Conservation (phyloP, 805 yeast genomes). For the Candida tibetensis region DNA sequence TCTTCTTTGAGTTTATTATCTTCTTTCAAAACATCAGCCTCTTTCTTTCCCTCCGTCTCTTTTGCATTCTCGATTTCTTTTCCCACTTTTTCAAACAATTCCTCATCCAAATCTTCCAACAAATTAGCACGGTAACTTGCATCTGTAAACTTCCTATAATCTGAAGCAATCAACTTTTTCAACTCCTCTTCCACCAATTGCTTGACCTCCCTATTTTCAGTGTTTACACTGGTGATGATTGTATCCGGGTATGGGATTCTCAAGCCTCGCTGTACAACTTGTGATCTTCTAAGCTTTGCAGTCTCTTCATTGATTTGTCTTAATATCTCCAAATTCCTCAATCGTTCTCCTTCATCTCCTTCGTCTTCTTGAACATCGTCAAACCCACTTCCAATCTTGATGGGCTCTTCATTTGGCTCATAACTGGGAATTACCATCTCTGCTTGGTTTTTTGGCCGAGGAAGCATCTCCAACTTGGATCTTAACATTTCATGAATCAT, state of each 20-base stretch:
- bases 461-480: conserved; percentile 25
- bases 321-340: conserved; percentile 20
- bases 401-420: conserved; percentile 19
- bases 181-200: conserved; percentile 30
- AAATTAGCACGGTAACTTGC: conserved; percentile 14
- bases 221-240: background rate
- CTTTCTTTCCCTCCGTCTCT: background rate
- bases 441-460: conserved; percentile 37
- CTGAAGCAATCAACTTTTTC: conserved; percentile 38
- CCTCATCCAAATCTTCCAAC: conserved; percentile 33
- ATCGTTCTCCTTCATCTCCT: conserved; percentile 23
- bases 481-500: conserved; percentile 7
- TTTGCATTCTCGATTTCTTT: conserved; percentile 16
- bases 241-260: conserved; percentile 38
- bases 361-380: background rate
- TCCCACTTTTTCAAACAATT: conserved; percentile 15
- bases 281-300: conserved; percentile 41
- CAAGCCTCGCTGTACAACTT: conserved; percentile 45
- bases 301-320: conserved; percentile 26
- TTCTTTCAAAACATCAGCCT: too few relatives aligned
- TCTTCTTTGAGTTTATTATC: too few relatives aligned
- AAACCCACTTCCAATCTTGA: conserved; percentile 4
- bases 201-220: conserved; percentile 11
- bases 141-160: conserved; percentile 32
- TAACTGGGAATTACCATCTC: conserved; percentile 33